These are phyloP conservation scores for Raphanus sativus DNA, from an alignment of 345 rosid species.

Conservation along the genomic window DNA sequence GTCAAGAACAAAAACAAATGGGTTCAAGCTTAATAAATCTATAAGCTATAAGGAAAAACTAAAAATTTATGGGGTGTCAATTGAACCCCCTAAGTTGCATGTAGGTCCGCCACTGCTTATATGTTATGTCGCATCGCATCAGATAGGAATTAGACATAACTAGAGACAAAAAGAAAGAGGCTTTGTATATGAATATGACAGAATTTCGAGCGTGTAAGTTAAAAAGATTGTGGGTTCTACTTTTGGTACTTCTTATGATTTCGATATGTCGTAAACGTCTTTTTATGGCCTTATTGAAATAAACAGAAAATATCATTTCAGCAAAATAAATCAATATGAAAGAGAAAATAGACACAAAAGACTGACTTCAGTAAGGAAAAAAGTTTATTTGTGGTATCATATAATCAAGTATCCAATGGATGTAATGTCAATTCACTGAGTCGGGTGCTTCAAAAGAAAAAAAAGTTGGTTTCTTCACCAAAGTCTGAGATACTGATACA, in stretches of 20 bases:
- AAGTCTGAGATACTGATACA: background rate
- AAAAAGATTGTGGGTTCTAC: conserved; percentile 39
- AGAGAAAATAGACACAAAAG: background rate
- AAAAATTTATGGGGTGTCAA: too few species aligned
- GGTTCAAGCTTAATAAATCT: too few species aligned
- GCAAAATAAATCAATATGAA: background rate
- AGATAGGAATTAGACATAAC: conserved; percentile 14
- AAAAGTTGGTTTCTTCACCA: background rate
- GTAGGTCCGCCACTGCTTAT: too few species aligned
- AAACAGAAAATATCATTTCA: background rate
- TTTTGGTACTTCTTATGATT: conserved; percentile 32
- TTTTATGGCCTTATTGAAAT: background rate
- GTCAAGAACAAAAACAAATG: too few species aligned
- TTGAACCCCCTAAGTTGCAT: too few species aligned
- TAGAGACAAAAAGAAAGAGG: conserved; percentile 26
- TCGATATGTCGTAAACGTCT: conserved; percentile 24
- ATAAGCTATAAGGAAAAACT: too few species aligned
- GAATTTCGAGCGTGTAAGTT: conserved; percentile 31
- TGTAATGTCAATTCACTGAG: background rate
- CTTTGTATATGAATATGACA: conserved; percentile 34
- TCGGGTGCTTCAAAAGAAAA: background rate
- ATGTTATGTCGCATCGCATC: conserved; percentile 38
- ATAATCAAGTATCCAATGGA: background rate
- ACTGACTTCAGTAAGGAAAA: background rate
- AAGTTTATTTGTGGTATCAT: background rate